Evolutionary conservation across 2,329 filamentous ascomycete genomes (phyloP).

Genomic region (Alternaria longipes): DNA sequence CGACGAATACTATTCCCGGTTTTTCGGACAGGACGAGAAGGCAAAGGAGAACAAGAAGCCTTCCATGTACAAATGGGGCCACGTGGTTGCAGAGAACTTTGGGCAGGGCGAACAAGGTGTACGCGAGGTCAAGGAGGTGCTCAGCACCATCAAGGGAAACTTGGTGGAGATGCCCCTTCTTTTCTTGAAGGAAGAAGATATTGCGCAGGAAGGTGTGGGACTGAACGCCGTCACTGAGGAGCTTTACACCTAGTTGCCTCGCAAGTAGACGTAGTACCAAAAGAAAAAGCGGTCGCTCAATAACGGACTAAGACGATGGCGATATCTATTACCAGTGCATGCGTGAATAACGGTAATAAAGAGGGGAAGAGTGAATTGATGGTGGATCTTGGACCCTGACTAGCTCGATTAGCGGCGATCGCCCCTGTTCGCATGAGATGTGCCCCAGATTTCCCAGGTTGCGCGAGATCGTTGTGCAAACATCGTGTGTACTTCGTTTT

Average conservation of each 20-base stretch:
- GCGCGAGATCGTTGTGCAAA: constrained; percentile 12
- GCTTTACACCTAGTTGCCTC: constrained; percentile 54
- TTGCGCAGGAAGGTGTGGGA: constrained; percentile 81
- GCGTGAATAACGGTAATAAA: background rate
- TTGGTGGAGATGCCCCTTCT: constrained; percentile 87
- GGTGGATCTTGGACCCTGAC: constrained; percentile 2
- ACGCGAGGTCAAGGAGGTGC: constrained; percentile 69
- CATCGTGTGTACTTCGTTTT: constrained; percentile 1
- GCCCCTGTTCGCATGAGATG: constrained; percentile 5
- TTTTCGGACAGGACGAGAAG: constrained; percentile 64
- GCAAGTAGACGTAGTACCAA: background rate
- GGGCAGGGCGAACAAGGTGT: constrained; percentile 54
- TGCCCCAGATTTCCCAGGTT: constrained; percentile 6
- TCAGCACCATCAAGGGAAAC: constrained; percentile 71
- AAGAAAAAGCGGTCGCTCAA: background rate
- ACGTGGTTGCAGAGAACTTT: constrained; percentile 73
- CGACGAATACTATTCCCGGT: constrained; percentile 72
- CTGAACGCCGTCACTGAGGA: constrained; percentile 60
- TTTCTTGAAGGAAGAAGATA: constrained; percentile 85
- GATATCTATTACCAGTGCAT: background rate
- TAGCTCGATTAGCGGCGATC: constrained; percentile 14
- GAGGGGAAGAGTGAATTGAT: background rate
- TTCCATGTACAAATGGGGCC: constrained; percentile 79
- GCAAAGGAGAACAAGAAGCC: constrained; percentile 56
- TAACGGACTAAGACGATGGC: background rate